Conservation (phyloP, 1,139 yeast species). For the Candida glucosophila region DNA sequence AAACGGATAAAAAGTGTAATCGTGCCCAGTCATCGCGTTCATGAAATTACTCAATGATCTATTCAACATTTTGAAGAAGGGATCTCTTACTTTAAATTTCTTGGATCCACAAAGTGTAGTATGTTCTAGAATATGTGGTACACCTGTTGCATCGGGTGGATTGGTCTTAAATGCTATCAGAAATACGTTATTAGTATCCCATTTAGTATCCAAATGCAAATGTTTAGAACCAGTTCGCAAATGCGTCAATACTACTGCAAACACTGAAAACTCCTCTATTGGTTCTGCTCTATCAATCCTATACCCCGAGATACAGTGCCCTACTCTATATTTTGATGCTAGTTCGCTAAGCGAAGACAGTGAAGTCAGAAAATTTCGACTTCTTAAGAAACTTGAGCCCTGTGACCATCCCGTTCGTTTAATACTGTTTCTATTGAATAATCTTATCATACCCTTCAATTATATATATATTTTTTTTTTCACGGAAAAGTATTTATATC, state of each 20-base stretch:
- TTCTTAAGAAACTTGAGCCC: too few species aligned
- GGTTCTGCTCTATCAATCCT: conserved; percentile 52
- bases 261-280: conserved; percentile 74
- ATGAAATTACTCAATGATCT: conserved; percentile 81
- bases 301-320: conserved; percentile 57
- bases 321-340: conserved; percentile 53
- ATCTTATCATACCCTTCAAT: too few species aligned
- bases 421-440: too few species aligned
- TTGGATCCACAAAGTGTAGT: conserved; percentile 91
- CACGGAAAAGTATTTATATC: too few species aligned
- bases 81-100: conserved; percentile 90
- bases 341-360: too few species aligned
- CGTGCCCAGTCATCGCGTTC: conserved; percentile 99
- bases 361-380: too few species aligned
- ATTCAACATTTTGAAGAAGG: conserved; percentile 94
- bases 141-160: conserved; percentile 89
- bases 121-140: conserved; percentile 93
- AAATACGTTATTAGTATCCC: conserved; percentile 80
- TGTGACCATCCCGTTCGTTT: too few species aligned
- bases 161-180: conserved; percentile 87
- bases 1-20: conserved; percentile 91
- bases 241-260: conserved; percentile 71
- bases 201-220: conserved; percentile 67
- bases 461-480: too few species aligned
- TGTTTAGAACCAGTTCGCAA: conserved; percentile 67